These are phyloP conservation scores for Phlebiopsis gigantea DNA, from an alignment of 768 basidiomycete genomes.

Conservation along the genomic window DNA sequence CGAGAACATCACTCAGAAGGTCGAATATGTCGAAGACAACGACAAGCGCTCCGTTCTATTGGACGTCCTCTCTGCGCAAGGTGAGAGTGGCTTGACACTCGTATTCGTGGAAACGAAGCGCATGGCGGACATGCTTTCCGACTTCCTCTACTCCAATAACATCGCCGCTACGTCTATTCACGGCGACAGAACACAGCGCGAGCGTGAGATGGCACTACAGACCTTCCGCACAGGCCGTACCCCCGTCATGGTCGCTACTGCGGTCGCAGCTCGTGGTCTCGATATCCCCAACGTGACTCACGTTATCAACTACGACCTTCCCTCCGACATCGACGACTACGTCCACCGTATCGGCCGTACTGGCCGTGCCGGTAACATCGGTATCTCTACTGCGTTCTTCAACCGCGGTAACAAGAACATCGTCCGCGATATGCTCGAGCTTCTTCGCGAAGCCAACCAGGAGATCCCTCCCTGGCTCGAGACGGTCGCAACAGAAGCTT, in stretches of 20 bases:
- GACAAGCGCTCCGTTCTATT: constrained; percentile 97
- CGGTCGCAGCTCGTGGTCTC: constrained; percentile 97
- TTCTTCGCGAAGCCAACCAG: constrained; percentile 94
- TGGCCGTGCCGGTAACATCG: constrained; percentile 97
- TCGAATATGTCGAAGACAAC: constrained; percentile 95
- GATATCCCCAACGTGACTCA: constrained; percentile 99
- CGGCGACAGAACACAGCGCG: constrained; percentile 95
- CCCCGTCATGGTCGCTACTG: constrained; percentile 95
- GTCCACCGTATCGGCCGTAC: constrained; percentile 98
- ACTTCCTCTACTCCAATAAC: constrained; percentile 80
- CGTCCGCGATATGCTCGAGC: constrained; percentile 85
- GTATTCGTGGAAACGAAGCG: constrained; percentile 99
- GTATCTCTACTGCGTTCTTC: constrained; percentile 94
- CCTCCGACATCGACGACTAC: constrained; percentile 98
- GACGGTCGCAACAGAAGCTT: constrained; percentile 74
- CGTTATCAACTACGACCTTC: constrained; percentile 97
- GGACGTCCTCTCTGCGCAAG: constrained; percentile 83
- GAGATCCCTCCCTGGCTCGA: constrained; percentile 92
- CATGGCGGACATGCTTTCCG: constrained; percentile 98
- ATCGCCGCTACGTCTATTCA: constrained; percentile 96
- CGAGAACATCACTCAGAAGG: constrained; percentile 98
- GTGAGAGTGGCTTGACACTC: constrained; percentile 72
- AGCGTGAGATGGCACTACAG: constrained; percentile 92
- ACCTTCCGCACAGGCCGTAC: constrained; percentile 95
- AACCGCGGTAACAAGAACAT: constrained; percentile 92